These are phyloP conservation scores for Sugiyamaella valdiviana DNA, from an alignment of 805 yeast species.

Conservation along the genomic window DNA sequence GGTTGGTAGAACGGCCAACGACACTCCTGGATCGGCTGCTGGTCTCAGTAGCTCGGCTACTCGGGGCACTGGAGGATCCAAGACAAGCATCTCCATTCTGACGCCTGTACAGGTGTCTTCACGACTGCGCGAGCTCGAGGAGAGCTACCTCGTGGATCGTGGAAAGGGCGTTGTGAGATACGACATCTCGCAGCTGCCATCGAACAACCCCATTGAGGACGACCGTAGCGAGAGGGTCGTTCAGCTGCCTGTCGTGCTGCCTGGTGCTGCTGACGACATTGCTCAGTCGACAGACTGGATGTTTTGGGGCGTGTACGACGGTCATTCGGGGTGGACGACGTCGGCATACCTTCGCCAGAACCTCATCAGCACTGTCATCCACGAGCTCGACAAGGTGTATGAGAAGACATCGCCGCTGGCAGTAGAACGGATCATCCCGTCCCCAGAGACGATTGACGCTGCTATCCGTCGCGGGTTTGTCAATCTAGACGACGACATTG, in stretches of 20 bases:
- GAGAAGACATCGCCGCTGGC: slow-evolving; percentile 46
- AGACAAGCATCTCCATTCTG: slow-evolving; percentile 11
- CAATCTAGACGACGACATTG: slow-evolving; percentile 80
- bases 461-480: slow-evolving; percentile 79
- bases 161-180: slow-evolving; percentile 85
- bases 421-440: slow-evolving; percentile 50
- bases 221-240: slow-evolving; percentile 75
- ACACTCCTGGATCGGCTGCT: neutral
- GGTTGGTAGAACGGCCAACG: slow-evolving; percentile 7
- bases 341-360: slow-evolving; percentile 77
- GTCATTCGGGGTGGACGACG: slow-evolving; percentile 96
- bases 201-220: slow-evolving; percentile 92
- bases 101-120: slow-evolving; percentile 57
- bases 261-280: slow-evolving; percentile 35
- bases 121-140: slow-evolving; percentile 66
- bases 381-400: slow-evolving; percentile 56
- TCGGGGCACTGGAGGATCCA: neutral
- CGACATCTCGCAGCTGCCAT: slow-evolving; percentile 83
- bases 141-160: slow-evolving; percentile 71
- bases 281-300: slow-evolving; percentile 64
- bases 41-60: neutral
- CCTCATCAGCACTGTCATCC: slow-evolving; percentile 68
- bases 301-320: slow-evolving; percentile 94
- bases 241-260: slow-evolving; percentile 45
- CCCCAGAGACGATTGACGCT: slow-evolving; percentile 62